A percentile compares a stretch with the other conserved stretches of the same genome.
These are phyloP conservation scores for Durio zibethinus DNA, from an alignment of 345 rosid species.

Conservation along the genomic window DNA sequence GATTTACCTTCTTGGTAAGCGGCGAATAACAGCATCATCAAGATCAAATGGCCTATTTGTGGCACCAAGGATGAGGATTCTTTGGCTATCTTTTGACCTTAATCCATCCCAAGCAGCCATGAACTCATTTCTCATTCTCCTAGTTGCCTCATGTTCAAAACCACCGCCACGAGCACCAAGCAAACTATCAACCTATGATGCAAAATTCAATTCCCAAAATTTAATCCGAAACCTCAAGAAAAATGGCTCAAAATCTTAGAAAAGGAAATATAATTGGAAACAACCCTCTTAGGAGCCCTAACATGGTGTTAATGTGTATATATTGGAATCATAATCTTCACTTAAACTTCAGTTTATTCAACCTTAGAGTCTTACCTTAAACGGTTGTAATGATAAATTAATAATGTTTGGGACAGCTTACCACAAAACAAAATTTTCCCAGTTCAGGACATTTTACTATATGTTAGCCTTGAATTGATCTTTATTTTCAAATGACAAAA, in stretches of 20 bases:
- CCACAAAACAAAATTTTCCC: neutral
- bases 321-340: neutral
- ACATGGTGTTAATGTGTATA: neutral
- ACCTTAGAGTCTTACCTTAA: neutral
- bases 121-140: slow-evolving; percentile 98
- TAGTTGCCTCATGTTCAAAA: slow-evolving; percentile 91
- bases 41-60: slow-evolving; percentile 99
- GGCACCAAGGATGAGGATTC: slow-evolving; percentile 95
- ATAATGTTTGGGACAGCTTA: neutral
- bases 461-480: too few relatives aligned
- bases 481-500: too few relatives aligned
- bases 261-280: neutral
- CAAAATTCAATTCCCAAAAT: slow-evolving; percentile 1
- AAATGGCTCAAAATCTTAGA: neutral
- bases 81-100: slow-evolving; percentile 90
- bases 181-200: slow-evolving; percentile 81
- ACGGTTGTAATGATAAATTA: too few relatives aligned
- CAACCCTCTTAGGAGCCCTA: neutral
- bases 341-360: neutral
- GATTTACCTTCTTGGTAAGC: slow-evolving; percentile 89
- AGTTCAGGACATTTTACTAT: too few relatives aligned
- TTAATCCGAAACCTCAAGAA: neutral
- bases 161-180: slow-evolving; percentile 98
- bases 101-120: slow-evolving; percentile 99
- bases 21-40: slow-evolving; percentile 96